Conservation (phyloP, 805 yeast species). For the Brettanomyces custersianus region DNA sequence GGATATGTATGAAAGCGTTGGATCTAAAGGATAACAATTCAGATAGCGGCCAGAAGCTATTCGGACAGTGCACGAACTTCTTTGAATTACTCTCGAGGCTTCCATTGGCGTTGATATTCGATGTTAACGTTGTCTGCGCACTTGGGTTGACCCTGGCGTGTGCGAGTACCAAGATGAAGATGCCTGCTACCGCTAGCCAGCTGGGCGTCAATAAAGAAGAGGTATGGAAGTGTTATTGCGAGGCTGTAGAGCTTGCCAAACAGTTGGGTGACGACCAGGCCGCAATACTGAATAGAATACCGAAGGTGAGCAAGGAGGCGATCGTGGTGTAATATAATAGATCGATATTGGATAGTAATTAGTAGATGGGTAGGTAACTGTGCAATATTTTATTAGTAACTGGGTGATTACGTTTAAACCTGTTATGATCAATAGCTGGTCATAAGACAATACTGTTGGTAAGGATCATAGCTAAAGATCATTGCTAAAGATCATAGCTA, state of each 20-base stretch:
- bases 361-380: no score
- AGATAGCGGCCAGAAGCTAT: constrained; percentile 10
- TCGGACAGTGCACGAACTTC: constrained; percentile 18
- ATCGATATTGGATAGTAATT: no score
- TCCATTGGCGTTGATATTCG: constrained; percentile 20
- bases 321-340: no score
- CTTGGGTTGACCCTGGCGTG: constrained; percentile 16
- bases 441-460: no score
- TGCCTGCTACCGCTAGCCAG: constrained; percentile 7
- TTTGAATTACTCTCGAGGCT: constrained; percentile 21
- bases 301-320: no score
- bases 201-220: constrained; percentile 12
- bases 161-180: constrained; percentile 13
- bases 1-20: constrained; percentile 15
- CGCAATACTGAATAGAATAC: no score
- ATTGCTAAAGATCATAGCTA: no score
- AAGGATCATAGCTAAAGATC: no score
- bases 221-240: constrained; percentile 18
- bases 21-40: constrained; percentile 13
- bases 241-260: constrained; percentile 12
- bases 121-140: constrained; percentile 16
- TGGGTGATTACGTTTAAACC: no score
- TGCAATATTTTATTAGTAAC: no score
- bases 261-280: no score
- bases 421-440: no score